Base-by-base conservation (phyloP, 2,329 filamentous ascomycete species). In the Scleromitrula shiraiana region DNA sequence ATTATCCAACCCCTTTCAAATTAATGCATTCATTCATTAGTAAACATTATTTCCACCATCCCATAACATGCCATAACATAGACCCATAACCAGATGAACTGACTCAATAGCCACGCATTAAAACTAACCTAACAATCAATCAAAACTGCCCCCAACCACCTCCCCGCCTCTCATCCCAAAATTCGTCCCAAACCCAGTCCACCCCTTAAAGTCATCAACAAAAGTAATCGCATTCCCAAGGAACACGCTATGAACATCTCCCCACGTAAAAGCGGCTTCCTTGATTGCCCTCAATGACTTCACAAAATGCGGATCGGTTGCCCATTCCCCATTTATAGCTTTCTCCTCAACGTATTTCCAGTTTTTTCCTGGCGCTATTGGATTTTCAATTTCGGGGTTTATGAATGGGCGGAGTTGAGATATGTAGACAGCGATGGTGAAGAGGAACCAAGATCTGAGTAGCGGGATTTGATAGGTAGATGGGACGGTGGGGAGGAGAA, bases 371-470 rank as follows among this genome's bases (percentile, higher is more conserved):
- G 60, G 56, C 35, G n/a, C n/a, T n/a, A 56, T 58, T 72, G 77
- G 32, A 77, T 73, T n/a, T 80, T 76, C 73, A 49, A 83, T 76
- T n/a, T 78, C 69, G 46, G 85, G 76, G n/a, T n/a, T n/a, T 49
- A 95, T 79, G 50, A 73, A 69, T 0, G 90, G 93, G 17, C 91
- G 76, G 22, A 84, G 69, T 60, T 87, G 83, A 2, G 81, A 70
- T 45, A 95, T 78, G 62, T 93, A 97, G 9, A 90, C 77, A 0
- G 81, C 77, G 35, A 96, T 65, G 0, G 84, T 80, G 35, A 95
- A 76, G 5, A 98, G 69, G 86, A 88, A 95, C 89, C 93, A 97
- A 64, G 95, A 82, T 32, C 85, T 75, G 7, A 97, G 73, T 4
- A 98, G 70, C 19, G 71, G 70, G 38, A 88, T 65, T 57, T 95